Evolutionary conservation across 768 basidiomycete genomes (phyloP), one percentile per base, ranked within the genome.

Genomic region (Lentinula edodes): DNA sequence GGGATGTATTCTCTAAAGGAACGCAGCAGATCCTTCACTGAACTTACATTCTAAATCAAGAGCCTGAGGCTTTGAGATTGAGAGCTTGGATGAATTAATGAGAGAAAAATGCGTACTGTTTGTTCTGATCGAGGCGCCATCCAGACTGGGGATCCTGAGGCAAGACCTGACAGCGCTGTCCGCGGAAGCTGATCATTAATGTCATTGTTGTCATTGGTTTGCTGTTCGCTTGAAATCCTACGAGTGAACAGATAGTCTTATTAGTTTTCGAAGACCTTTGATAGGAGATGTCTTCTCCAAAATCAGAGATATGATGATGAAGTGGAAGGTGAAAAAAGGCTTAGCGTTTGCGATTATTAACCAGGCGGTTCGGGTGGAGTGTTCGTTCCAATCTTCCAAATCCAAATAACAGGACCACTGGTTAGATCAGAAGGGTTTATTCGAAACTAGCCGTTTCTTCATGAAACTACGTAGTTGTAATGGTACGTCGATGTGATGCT

Each of bases 401-500:
- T 16, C 51, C 51, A 35, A 35, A 52, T 32, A 13, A 34, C 6
- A 34, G 51, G 4, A 52, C 13, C 34, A 54, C 10, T 38, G 39
- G 35, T 34, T 5, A 54, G 35, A 54, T 41, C 36, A 54, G 53
- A 54, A 54, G 20, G 34, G 13, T 2, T 13, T 15, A 34, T n/a
- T 48, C 46, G 23, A 8, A 48, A 20, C 46, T 9, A 48, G 20
- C n/a, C 28, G n/a, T 23, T 39, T 23, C 36, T 41, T 54, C 35
- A 6, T 54, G 53, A 54, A 53, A 20, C 53, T 41, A 54, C 35
- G 28, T 28, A 34, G 12, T 18, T 5, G n/a, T 6, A 28, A 53
- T 53, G 52, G 16, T 5, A 56, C 41, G 41, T 43, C 55, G 55
- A 56, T 56, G 41, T 56, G 55, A 56, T 56, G 39, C 55, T 41